Evolutionary conservation across 31 red algal species (phyloP).

Genomic region (Endocladia muricata): DNA sequence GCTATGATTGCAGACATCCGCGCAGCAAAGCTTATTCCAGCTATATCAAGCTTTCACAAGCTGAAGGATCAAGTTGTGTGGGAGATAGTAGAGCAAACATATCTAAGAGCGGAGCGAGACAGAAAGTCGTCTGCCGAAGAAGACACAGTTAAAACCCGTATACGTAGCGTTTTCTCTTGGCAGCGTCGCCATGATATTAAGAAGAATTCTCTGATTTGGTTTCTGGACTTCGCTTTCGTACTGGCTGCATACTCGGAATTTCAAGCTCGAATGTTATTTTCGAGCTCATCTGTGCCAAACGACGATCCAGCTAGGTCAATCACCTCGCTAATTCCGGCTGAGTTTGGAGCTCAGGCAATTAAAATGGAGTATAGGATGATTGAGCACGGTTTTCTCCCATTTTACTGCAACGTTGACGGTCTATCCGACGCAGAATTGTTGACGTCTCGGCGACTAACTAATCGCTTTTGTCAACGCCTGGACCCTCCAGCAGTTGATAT

Average conservation of each 20-base stretch:
- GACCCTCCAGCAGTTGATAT: constrained; percentile 34
- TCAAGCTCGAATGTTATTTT: constrained; percentile 44
- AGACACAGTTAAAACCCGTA: constrained; percentile 57
- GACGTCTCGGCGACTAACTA: constrained; percentile 13
- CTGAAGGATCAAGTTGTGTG: constrained; percentile 65
- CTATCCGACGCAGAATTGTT: constrained; percentile 28
- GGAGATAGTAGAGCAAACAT: constrained; percentile 60
- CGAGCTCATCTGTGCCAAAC: constrained; percentile 23
- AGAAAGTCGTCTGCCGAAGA: constrained; percentile 32
- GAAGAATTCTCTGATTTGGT: constrained; percentile 56
- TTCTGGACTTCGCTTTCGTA: constrained; percentile 56
- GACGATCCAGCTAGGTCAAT: constrained; percentile 22
- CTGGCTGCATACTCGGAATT: constrained; percentile 50
- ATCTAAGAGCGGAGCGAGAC: constrained; percentile 29
- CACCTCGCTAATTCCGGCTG: constrained; percentile 19
- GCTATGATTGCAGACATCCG: constrained; percentile 47
- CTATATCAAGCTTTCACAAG: constrained; percentile 52
- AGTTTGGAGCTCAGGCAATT: constrained; percentile 31
- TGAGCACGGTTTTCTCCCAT: constrained; percentile 38
- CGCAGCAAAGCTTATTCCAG: constrained; percentile 11
- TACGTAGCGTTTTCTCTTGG: constrained; percentile 62
- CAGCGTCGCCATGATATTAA: constrained; percentile 58
- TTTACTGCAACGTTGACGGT: constrained; percentile 30
- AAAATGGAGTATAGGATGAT: constrained; percentile 51
- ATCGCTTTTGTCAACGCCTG: constrained; percentile 32